Evolutionary conservation across 441 rosid species (phyloP).

Genomic region (Viola pubescens): DNA sequence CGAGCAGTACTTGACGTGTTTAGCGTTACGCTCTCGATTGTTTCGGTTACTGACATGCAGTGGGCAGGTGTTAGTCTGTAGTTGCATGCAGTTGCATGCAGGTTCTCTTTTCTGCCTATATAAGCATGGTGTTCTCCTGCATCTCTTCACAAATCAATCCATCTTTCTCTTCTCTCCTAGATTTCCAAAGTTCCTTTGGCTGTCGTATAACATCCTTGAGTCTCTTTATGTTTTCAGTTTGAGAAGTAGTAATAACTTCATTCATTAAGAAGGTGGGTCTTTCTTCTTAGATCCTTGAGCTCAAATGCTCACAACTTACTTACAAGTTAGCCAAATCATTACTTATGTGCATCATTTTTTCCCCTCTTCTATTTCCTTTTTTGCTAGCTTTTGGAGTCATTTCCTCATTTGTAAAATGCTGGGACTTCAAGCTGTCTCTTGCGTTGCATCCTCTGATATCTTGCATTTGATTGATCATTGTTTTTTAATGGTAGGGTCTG

Average conservation of each 20-base stretch:
- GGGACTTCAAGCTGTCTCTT: too few relatives aligned
- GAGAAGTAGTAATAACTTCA: not conserved
- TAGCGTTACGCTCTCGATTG: slow-evolving; percentile 1
- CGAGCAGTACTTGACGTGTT: not conserved
- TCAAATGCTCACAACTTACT: too few relatives aligned
- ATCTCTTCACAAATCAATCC: slow-evolving; percentile 8
- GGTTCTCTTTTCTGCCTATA: slow-evolving; percentile 4
- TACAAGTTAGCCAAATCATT: too few relatives aligned
- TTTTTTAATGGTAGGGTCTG: too few relatives aligned
- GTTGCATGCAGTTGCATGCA: slow-evolving; percentile 21
- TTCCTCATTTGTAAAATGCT: too few relatives aligned
- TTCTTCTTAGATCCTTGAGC: too few relatives aligned
- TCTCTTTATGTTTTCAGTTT: not conserved
- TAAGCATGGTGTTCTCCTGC: not conserved
- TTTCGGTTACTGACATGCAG: not conserved
- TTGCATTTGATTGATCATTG: too few relatives aligned
- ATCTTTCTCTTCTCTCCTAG: not conserved
- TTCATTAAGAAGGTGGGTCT: not conserved
- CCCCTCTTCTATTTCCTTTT: too few relatives aligned
- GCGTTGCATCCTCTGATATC: too few relatives aligned
- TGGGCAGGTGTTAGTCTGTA: slow-evolving; percentile 15
- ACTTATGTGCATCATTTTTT: too few relatives aligned
- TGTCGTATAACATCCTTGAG: not conserved
- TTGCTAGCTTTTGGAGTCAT: too few relatives aligned
- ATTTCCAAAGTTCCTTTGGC: too few relatives aligned